These are phyloP conservation scores for Nigrospora oryzae DNA, from an alignment of 2,329 filamentous ascomycete species.

Conservation along the genomic window DNA sequence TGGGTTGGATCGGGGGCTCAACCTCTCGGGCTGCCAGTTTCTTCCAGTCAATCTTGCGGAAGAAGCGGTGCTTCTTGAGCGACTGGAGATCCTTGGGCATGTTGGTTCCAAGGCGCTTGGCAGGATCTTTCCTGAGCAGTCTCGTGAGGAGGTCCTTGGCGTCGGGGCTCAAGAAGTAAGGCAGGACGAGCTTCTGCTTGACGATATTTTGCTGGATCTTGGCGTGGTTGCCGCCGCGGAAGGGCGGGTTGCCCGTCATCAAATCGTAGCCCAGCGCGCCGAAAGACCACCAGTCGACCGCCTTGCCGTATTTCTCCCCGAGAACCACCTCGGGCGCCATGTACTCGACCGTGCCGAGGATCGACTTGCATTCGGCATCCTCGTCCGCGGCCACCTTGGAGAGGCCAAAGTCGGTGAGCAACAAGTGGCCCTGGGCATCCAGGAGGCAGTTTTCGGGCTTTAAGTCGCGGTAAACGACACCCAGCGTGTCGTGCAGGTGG, in stretches of 20 bases:
- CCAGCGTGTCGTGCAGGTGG: slow-evolving; percentile 84
- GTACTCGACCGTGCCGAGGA: slow-evolving; percentile 93
- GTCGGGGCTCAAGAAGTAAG: slow-evolving; percentile 85
- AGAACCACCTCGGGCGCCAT: slow-evolving; percentile 96
- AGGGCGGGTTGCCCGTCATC: slow-evolving; percentile 86
- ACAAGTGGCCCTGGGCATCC: slow-evolving; percentile 81
- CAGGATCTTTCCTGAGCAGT: slow-evolving; percentile 83
- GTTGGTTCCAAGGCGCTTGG: slow-evolving; percentile 77
- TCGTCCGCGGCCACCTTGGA: slow-evolving; percentile 86
- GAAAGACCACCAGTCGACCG: slow-evolving; percentile 98
- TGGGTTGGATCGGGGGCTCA: slow-evolving; percentile 80
- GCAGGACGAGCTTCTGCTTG: slow-evolving; percentile 80
- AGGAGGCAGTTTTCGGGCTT: slow-evolving; percentile 97
- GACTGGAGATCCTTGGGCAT: slow-evolving; percentile 81
- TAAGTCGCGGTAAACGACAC: slow-evolving; percentile 91
- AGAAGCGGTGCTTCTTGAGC: slow-evolving; percentile 92
- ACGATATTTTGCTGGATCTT: slow-evolving; percentile 96
- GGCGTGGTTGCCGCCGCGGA: slow-evolving; percentile 80
- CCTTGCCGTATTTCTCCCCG: slow-evolving; percentile 82
- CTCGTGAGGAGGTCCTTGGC: slow-evolving; percentile 90
- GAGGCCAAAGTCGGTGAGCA: slow-evolving; percentile 93
- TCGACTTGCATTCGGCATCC: slow-evolving; percentile 66
- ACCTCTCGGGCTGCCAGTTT: slow-evolving; percentile 74
- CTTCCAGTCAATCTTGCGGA: slow-evolving; percentile 93
- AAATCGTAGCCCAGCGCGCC: slow-evolving; percentile 88